Percentiles rank a stretch among this genome's conserved stretches.
These are phyloP conservation scores for Inosperma sp. DNA, from an alignment of 768 basidiomycete species.

Conservation along the genomic window DNA sequence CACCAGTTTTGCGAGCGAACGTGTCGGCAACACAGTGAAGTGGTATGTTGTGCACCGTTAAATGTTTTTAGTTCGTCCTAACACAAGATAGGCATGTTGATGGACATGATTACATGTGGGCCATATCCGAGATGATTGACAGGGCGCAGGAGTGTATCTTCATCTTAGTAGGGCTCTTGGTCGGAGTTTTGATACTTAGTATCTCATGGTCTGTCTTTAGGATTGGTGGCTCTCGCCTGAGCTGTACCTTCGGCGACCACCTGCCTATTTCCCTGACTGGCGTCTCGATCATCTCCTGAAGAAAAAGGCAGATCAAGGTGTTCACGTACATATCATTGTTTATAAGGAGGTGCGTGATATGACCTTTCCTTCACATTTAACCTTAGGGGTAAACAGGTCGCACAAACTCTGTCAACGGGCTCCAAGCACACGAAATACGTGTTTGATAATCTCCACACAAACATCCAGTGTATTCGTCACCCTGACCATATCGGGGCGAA, in stretches of 20 bases:
- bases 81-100: slow-evolving; percentile 64
- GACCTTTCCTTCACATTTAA: neutral
- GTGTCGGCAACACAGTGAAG: slow-evolving; percentile 71
- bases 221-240: slow-evolving; percentile 97
- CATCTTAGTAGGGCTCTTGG: slow-evolving; percentile 54
- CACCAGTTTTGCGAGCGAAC: slow-evolving; percentile 72
- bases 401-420: slow-evolving; percentile 86
- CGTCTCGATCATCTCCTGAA: slow-evolving; percentile 81
- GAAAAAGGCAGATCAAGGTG: slow-evolving; percentile 88
- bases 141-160: slow-evolving; percentile 80
- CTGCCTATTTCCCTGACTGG: slow-evolving; percentile 81
- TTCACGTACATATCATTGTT: slow-evolving; percentile 85
- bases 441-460: slow-evolving; percentile 79
- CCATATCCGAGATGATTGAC: slow-evolving; percentile 85
- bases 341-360: slow-evolving; percentile 74
- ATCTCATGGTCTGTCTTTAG: slow-evolving; percentile 28
- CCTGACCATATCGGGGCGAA: slow-evolving; percentile 86
- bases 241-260: slow-evolving; percentile 88
- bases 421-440: slow-evolving; percentile 76
- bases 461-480: slow-evolving; percentile 86
- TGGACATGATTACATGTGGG: slow-evolving; percentile 97
- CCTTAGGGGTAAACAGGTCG: slow-evolving; percentile 47
- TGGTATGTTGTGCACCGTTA: slow-evolving; percentile 44
- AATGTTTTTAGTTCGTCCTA: neutral
- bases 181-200: neutral